Evolutionary conservation across 75 land plant species (phyloP).

Genomic region (Picea glauca): DNA sequence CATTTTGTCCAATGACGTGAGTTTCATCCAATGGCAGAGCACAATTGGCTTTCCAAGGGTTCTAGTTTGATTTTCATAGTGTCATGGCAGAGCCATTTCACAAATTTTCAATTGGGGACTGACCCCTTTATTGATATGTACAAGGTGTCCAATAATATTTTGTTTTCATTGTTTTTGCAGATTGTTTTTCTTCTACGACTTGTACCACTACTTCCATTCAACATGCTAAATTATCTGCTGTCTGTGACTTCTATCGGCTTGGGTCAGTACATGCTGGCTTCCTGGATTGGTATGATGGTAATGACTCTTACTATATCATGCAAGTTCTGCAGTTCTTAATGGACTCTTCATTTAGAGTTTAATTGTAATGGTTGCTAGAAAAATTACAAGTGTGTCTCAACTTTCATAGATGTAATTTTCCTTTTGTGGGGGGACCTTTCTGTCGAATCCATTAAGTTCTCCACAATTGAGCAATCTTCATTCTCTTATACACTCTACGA

Average conservation of each 20-base stretch:
- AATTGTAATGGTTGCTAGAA: not conserved
- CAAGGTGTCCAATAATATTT: not conserved
- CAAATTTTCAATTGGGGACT: not conserved
- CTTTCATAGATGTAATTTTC: not conserved
- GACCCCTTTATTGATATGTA: not conserved
- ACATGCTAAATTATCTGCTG: slow-evolving; percentile 85
- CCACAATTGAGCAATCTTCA: too few relatives aligned
- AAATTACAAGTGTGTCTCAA: not conserved
- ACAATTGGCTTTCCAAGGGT: not conserved
- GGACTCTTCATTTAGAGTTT: not conserved
- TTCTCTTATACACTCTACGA: too few relatives aligned
- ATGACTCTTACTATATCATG: not conserved
- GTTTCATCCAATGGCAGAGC: not conserved
- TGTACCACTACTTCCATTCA: slow-evolving; percentile 91
- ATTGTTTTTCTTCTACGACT: slow-evolving; percentile 88
- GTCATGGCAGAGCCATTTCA: not conserved
- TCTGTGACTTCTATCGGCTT: slow-evolving; percentile 84
- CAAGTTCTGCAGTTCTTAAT: not conserved
- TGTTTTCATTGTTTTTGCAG: slow-evolving; percentile 30
- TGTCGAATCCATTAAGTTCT: too few relatives aligned
- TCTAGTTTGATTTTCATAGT: not conserved
- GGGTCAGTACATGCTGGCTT: slow-evolving; percentile 67
- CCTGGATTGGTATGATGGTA: slow-evolving; percentile 99
- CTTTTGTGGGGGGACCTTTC: too few relatives aligned
- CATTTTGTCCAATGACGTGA: not conserved